Base-by-base conservation (phyloP, 768 basidiomycete genomes). In the Kwoniella bestiolae region DNA sequence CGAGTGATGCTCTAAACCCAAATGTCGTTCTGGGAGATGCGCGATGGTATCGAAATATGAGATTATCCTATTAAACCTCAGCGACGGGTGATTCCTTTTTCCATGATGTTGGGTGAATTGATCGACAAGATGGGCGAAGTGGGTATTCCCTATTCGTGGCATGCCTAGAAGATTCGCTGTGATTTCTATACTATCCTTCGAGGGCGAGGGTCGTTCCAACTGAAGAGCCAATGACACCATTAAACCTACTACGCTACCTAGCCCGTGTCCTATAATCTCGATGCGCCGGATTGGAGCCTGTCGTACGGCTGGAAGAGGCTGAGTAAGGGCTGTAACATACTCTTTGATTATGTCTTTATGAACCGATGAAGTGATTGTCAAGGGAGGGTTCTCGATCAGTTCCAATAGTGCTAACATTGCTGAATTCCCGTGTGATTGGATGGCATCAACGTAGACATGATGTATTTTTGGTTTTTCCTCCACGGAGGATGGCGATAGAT, bases 181-280 rank as follows among this genome's bases (percentile, higher is more conserved):
- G 61, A 78, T 72, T 16, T 56, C 56, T 49, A 78, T 49, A 56
- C 14, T 18, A 28, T 12, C 21, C 28, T 6, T n/a, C 52, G 1
- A 16, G 1, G 9, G 23, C 5, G 29, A 31, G 14, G 23, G 49
- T 32, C 50, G 34, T 45, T 73, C 68, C 16, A 72, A 52, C 29
- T 74, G 50, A 21, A 78, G 53, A 12, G 73, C 68, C 12, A 76
- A 21, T 6, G 75, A 66, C 29, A 69, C 65, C 29, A 78, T 64
- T 16, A 76, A 53, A 8, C 68, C 75, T 14, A 76, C 64, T n/a
- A 59, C 61, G 16, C 64, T 64, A 3, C 77, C 77, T 25, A 78
- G 46, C 46, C 77, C 77, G 51, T 78, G 77, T 16, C 77, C 77
- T 35, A 74, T 68, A 31, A 78, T 71, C 34, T 74, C 69, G 35